Evolutionary conservation across 75 land plant species (phyloP), one percentile per base, ranked within the genome.

Genomic region (Cryptomeria japonica): DNA sequence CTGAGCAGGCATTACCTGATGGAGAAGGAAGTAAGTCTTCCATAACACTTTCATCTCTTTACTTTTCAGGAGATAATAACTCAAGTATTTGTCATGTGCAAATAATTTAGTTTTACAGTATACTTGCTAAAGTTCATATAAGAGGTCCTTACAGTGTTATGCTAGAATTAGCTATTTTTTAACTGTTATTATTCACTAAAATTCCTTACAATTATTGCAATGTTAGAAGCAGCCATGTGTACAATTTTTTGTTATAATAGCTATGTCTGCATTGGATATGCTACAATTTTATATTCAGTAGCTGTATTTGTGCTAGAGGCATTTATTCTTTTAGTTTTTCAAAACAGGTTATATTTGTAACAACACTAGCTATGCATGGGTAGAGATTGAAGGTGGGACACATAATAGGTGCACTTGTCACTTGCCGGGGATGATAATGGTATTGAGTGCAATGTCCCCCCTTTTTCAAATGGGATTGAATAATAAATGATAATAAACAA

Each of bases 1-100:
- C 56, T 82, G 91, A 92, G 86, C 84, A 88, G 82, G 90, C 75
- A 51, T 87, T 95, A 13, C 94, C 97, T 31, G 98, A 98, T 94
- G 99, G 99, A 87, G 87, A 87, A 84, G 99, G 99, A 91, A 96
- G 99, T 98, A 88, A 91, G 93, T 90, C 19, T 28, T 56, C 39
- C 36, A 34, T 25, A 19, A 7, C 12, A 42, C n/a, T 82, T 32
- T 75, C 38, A 31, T 75, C 15, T 34, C 77, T 75, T 75, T 32
- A 10, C 6, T 75, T 31, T 75, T 11, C 1, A 34, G 77, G 34
- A 32, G 32, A 34, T 75, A 34, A 34, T 10, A 0, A 75, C 32
- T 34, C 15, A 6, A 25, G 28, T 25, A 7, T 25, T 64, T 25
- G 28, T 64, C 28, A 1, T 64, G 28, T 64, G 70, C 31, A 64